phyloP scores from a whole-genome alignment of 164 flowering plant genomes.

The Protea cynaroides region DNA sequence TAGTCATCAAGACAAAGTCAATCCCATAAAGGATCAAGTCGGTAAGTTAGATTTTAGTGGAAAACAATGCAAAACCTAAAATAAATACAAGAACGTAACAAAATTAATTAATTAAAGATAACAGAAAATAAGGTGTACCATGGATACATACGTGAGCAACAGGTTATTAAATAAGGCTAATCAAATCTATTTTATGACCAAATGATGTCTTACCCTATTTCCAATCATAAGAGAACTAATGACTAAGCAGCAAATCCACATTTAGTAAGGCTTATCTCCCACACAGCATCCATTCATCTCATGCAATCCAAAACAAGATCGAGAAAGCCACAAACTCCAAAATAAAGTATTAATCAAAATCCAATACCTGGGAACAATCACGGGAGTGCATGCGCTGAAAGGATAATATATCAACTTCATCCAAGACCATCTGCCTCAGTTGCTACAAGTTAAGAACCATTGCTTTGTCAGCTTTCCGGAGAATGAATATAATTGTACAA shows the following conservation, averaged over 20 bases:
- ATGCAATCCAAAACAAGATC: background rate
- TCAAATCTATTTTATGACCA: background rate
- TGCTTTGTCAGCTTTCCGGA: background rate
- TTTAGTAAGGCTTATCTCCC: background rate
- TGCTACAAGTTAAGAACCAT: conserved; percentile 37
- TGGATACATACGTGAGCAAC: too few relatives aligned
- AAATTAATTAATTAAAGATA: too few relatives aligned
- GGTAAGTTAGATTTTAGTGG: too few relatives aligned
- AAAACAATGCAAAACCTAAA: too few relatives aligned
- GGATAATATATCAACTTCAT: conserved; percentile 53
- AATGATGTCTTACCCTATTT: background rate
- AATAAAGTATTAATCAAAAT: background rate
- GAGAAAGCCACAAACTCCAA: background rate
- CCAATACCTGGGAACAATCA: conserved; percentile 85
- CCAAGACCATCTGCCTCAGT: conserved; percentile 69
- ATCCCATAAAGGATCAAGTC: too few relatives aligned
- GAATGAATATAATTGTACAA: background rate
- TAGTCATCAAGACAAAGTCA: too few relatives aligned
- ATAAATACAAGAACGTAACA: too few relatives aligned
- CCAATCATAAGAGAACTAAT: background rate
- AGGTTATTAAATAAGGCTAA: background rate
- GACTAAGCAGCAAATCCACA: background rate
- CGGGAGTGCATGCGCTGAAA: conserved; percentile 79
- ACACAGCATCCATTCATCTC: background rate
- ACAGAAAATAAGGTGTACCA: too few relatives aligned